Base-by-base conservation (phyloP, 306 rosid species). In the Herpetospermum pedunculosum region DNA sequence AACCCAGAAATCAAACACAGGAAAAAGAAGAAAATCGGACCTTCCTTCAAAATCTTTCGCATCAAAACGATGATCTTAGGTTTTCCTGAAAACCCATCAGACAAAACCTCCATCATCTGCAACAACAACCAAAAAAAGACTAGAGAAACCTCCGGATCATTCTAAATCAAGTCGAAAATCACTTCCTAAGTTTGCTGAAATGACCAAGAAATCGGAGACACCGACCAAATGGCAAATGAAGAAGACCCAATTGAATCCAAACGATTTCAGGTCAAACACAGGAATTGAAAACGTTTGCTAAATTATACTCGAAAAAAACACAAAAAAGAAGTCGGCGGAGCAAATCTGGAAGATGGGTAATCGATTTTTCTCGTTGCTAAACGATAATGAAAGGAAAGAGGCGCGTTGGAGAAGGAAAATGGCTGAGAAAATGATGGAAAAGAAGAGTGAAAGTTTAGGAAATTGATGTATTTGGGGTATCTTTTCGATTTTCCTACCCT, bases 1-100 rank as follows among this genome's bases (percentile, higher is more conserved):
- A 38, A 73, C 52, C 34, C 26, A 48, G 44, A 77, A 70, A 54
- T 28, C 48, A 63, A 47, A 53, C 11, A 9, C 26, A n/a, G 35
- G 50, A 75, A 5, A 64, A 37, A 15, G 47, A 64, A 54, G 16
- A 38, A 80, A 70, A 46, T 79, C 80, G 54, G 32, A 88, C 87
- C 91, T 85, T 86, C 52, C 80, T 72, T 26, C 77, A 74, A 64
- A 81, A 82, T 74, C 81, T 67, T 75, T 55, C 52, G 65, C 76
- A 79, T 78, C 78, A 79, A 58, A 55, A 43, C 58, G 52, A 41
- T 32, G 53, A 73, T 78, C 77, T n/a, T 52, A 82, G 85, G 63
- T 72, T 78, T 80, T 59, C 43, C 52, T 43, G 70, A 30, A 74
- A 30, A 77, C 70, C 78, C 84, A 79, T 52, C 29, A 84, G 75